Evolutionary conservation across 2,329 filamentous ascomycete genomes (phyloP).

Genomic region (Apiospora aurea): DNA sequence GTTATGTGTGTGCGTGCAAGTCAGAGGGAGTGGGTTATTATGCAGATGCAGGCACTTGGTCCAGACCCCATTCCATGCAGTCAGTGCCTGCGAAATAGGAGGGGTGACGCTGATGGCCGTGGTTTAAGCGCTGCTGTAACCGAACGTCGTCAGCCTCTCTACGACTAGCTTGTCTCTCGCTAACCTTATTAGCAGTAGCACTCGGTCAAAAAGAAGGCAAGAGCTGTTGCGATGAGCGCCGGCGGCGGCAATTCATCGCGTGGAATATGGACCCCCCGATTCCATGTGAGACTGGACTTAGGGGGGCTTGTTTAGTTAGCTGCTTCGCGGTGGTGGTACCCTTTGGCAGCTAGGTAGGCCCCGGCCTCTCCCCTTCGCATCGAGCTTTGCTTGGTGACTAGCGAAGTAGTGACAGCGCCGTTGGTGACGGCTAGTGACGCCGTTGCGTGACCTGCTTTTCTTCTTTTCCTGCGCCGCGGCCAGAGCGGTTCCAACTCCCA

Average conservation of each 20-base stretch:
- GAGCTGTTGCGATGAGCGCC: neutral
- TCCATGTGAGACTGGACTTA: neutral
- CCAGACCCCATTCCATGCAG: neutral
- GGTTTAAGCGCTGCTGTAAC: conserved; percentile 14
- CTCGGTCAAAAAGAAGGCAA: neutral
- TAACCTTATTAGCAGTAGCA: neutral
- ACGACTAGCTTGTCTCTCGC: neutral
- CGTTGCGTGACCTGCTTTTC: conserved; percentile 5
- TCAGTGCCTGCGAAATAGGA: neutral
- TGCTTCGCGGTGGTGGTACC: neutral
- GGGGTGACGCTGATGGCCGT: neutral
- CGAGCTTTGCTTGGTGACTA: neutral
- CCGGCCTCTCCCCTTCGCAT: neutral
- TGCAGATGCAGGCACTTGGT: neutral
- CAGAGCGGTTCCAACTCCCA: neutral
- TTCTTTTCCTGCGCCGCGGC: neutral
- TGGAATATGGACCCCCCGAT: neutral
- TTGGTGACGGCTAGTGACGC: conserved; percentile 12
- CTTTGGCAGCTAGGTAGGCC: neutral
- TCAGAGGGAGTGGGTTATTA: neutral
- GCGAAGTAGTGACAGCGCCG: conserved; percentile 1
- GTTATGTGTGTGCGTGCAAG: neutral
- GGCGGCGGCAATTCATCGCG: conserved; percentile 16
- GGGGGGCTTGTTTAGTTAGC: neutral
- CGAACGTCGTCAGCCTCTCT: neutral